Evolutionary conservation across 176 grass and related monocot species (phyloP), one percentile per base, ranked within the genome.

Genomic region (Oryza meyeriana): DNA sequence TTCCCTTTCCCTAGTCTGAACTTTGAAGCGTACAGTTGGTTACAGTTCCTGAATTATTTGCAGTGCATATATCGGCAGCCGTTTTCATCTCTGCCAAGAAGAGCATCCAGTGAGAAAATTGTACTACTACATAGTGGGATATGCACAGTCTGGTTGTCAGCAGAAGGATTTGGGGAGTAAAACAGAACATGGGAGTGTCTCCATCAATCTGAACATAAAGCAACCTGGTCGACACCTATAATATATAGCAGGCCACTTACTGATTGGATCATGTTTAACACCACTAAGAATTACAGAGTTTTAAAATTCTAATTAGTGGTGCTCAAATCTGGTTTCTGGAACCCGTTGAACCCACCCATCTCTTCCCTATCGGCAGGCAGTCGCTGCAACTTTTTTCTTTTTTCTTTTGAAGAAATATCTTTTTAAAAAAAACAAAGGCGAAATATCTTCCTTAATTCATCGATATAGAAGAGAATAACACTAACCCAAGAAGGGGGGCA

Each of bases 11-110:
- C 27, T 35, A 64, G 2, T 63, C 29, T 50, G 7, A 69, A 30
- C 79, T 76, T 34, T 80, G 86, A 90, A 85, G 34, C 64, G 86
- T 64, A 40, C 65, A 77, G 79, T 77, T 64, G 12, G 10, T 28
- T 13, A 74, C 66, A 78, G 82, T 78, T 1, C 62, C 82, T 81
- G 80, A 74, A 81, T 71, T 39, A 62, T 40, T 69, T 86, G 82
- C 50, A 62, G 69, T 64, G 32, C 14, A 34, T 18, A 66, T 30
- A 33, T 26, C 38, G 22, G 72, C 13, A 38, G 67, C 66, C n/a
- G 61, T 36, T 84, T 74, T 79, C 50, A 9, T 3, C 81, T 3
- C 80, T 79, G 61, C 28, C 29, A 74, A 31, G 29, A 50, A 71
- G 73, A 27, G 22, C 22, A 12, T 66, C 44, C 45, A 78, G 2